phyloP scores from a whole-genome alignment of 192 early-diverging fungal species.

The Coemansia sp. region DNA sequence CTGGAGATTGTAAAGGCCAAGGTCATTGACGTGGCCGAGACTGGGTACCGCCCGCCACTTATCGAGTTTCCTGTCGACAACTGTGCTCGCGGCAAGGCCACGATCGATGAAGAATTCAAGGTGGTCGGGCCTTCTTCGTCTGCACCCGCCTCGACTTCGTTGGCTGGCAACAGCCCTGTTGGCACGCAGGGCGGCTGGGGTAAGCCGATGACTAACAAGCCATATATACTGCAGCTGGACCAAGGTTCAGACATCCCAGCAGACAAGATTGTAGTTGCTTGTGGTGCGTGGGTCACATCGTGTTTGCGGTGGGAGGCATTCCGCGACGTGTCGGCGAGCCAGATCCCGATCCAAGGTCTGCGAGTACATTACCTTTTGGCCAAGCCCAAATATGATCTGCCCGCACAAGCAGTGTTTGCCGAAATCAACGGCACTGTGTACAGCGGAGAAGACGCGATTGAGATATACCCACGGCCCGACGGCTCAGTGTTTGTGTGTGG shows the following conservation, averaged over 20 bases:
- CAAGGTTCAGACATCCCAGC: constrained; percentile 45
- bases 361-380: constrained; percentile 54
- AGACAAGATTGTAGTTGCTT: constrained; percentile 55
- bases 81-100: constrained; percentile 7
- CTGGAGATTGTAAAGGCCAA: constrained; percentile 44
- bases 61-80: constrained; percentile 46
- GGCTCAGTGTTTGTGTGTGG: constrained; percentile 58
- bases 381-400: constrained; percentile 36
- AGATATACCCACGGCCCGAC: constrained; percentile 55
- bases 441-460: constrained; percentile 56
- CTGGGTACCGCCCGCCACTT: constrained; percentile 39
- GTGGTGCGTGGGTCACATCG: constrained; percentile 53
- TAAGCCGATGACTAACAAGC: constrained; percentile 23
- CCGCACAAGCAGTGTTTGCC: constrained; percentile 55
- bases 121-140: background rate
- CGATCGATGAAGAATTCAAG: constrained; percentile 6
- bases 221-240: constrained; percentile 43
- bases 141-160: background rate
- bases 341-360: constrained; percentile 56
- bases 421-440: constrained; percentile 60
- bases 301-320: constrained; percentile 56
- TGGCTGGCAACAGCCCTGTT: background rate
- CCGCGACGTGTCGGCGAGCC: constrained; percentile 55
- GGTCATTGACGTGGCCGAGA: constrained; percentile 51
- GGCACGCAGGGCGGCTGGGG: background rate